phyloP scores from a whole-genome alignment of 2,329 filamentous ascomycete genomes.

The Colletotrichum coccodes region DNA sequence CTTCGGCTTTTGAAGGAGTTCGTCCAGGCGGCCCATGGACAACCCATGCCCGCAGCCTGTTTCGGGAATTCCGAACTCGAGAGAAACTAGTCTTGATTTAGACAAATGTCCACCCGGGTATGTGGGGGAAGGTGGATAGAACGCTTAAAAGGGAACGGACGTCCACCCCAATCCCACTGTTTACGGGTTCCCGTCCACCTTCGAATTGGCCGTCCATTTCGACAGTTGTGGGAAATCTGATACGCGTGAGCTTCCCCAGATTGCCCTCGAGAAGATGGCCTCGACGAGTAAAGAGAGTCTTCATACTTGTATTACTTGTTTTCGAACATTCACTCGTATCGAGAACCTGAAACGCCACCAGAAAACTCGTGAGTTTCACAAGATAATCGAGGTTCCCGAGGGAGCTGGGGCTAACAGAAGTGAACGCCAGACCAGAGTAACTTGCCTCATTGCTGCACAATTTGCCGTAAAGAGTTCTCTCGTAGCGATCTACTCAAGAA shows the following conservation, averaged over 20 bases:
- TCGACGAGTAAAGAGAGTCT: background rate
- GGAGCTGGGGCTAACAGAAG: background rate
- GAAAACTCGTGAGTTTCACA: slow-evolving; percentile 12
- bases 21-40: background rate
- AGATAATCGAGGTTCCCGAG: background rate
- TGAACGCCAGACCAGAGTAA: background rate
- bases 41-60: background rate
- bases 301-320: background rate
- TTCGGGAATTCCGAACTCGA: background rate
- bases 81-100: background rate
- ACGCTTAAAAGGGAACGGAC: background rate
- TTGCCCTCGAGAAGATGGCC: background rate
- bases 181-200: slow-evolving; percentile 11
- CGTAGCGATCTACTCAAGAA: slow-evolving; percentile 17
- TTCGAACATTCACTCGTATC: slow-evolving; percentile 2
- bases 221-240: background rate
- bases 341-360: slow-evolving; percentile 25
- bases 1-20: background rate
- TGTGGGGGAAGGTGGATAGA: slow-evolving; percentile 10
- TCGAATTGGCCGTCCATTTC: background rate
- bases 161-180: background rate
- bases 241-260: background rate
- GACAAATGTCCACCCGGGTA: background rate
- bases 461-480: slow-evolving; percentile 3
- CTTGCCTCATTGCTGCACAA: slow-evolving; percentile 2